Evolutionary conservation across 129 eudicot genomes (phyloP).

Genomic region (Tagetes patula): DNA sequence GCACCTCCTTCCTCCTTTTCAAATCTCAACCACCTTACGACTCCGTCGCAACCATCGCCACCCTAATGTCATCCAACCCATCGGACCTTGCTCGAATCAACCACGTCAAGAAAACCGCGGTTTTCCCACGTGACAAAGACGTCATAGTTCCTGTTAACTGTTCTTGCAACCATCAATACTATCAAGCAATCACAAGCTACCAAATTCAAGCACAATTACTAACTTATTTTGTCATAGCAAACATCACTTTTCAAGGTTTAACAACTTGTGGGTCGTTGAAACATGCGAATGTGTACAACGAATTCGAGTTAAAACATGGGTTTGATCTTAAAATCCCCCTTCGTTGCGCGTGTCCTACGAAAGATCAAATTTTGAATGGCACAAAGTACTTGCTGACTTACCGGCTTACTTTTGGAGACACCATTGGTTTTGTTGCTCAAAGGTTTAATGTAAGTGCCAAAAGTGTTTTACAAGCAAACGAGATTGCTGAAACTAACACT

Average conservation of each 20-base stretch:
- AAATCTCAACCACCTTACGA: conserved; percentile 44
- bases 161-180: conserved; percentile 45
- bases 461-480: conserved; percentile 46
- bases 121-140: conserved; percentile 37
- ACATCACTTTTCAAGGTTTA: conserved; percentile 50
- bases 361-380: conserved; percentile 38
- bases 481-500: conserved; percentile 27
- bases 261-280: conserved; percentile 46
- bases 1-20: conserved; percentile 55
- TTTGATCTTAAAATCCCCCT: conserved; percentile 49
- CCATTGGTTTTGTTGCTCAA: conserved; percentile 20
- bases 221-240: conserved; percentile 48
- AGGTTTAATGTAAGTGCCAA: conserved; percentile 41
- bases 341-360: conserved; percentile 73
- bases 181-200: conserved; percentile 45
- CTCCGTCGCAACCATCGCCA: conserved; percentile 43
- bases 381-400: conserved; percentile 52
- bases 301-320: conserved; percentile 28
- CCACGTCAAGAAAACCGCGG: conserved; percentile 34
- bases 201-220: conserved; percentile 10
- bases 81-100: conserved; percentile 44
- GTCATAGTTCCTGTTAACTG: conserved; percentile 52
- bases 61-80: conserved; percentile 39
- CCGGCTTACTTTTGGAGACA: conserved; percentile 36
- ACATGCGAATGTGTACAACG: conserved; percentile 32